Percentiles rank a stretch among this genome's conserved stretches.
These are phyloP conservation scores for Wolfiporia cocos DNA, from an alignment of 1,284 basidiomycete species.

Conservation along the genomic window DNA sequence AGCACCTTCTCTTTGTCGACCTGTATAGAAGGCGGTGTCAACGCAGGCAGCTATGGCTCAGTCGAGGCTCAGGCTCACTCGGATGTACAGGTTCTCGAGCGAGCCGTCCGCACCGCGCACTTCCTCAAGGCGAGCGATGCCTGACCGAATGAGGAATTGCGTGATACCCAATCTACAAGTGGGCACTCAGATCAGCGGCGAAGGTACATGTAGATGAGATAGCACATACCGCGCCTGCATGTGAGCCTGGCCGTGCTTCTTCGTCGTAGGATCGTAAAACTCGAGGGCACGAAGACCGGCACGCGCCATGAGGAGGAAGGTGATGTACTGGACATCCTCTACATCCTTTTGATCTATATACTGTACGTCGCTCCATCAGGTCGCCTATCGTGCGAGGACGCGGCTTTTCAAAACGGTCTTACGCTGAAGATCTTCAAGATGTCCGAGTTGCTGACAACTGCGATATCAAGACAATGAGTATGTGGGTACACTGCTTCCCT, in stretches of 20 bases:
- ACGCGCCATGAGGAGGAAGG: slow-evolving; percentile 82
- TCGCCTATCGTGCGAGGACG: neutral
- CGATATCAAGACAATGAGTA: slow-evolving; percentile 1
- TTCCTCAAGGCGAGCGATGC: slow-evolving; percentile 68
- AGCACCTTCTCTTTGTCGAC: slow-evolving; percentile 68
- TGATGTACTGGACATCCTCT: slow-evolving; percentile 74
- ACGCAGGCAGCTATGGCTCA: neutral
- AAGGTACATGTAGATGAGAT: slow-evolving; percentile 1
- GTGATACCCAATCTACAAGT: slow-evolving; percentile 67
- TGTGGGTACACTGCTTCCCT: too few relatives aligned
- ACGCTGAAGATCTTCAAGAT: slow-evolving; percentile 77
- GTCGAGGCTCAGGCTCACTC: slow-evolving; percentile 35
- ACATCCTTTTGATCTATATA: slow-evolving; percentile 62
- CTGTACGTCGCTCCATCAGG: slow-evolving; percentile 27
- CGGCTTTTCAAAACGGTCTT: slow-evolving; percentile 18
- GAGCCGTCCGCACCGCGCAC: slow-evolving; percentile 48
- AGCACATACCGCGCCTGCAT: slow-evolving; percentile 74
- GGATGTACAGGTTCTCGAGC: slow-evolving; percentile 65
- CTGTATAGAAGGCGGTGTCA: slow-evolving; percentile 26
- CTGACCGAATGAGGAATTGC: slow-evolving; percentile 65
- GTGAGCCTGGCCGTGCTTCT: slow-evolving; percentile 88
- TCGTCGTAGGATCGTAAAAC: slow-evolving; percentile 73
- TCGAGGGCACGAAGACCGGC: slow-evolving; percentile 76
- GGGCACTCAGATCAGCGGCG: neutral
- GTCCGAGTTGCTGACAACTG: slow-evolving; percentile 64